phyloP scores from a whole-genome alignment of 2,329 filamentous ascomycete species.

The Aspergillus pseudoglaucus region DNA sequence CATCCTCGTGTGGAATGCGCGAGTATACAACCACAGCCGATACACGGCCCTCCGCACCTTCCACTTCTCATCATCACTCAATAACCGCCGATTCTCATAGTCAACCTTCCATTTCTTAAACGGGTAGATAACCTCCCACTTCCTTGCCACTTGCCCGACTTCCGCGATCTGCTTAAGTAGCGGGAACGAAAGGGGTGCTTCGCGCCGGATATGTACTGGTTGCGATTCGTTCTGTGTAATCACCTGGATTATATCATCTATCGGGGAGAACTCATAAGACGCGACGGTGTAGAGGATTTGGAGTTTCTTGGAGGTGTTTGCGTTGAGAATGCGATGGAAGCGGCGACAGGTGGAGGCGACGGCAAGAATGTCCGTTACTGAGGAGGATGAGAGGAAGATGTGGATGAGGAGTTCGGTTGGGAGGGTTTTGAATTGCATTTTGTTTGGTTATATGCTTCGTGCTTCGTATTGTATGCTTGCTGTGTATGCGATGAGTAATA shows the following conservation, averaged over 20 bases:
- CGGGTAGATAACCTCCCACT: constrained; percentile 57
- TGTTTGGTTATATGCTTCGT: constrained; percentile 3
- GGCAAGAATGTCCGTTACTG: constrained; percentile 48
- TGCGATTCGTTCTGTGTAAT: constrained; percentile 56
- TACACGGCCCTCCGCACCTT: constrained; percentile 53
- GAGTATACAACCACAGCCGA: constrained; percentile 54
- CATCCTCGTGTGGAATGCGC: constrained; percentile 51
- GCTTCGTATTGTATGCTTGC: neutral
- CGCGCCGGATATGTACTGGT: constrained; percentile 48
- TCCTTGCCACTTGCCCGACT: constrained; percentile 49
- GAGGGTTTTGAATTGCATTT: constrained; percentile 50
- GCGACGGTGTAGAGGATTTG: constrained; percentile 48
- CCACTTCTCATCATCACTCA: constrained; percentile 46
- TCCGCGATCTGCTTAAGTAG: constrained; percentile 51
- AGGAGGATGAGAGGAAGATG: constrained; percentile 48
- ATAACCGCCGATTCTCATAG: constrained; percentile 49
- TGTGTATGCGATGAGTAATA: neutral
- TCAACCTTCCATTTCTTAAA: constrained; percentile 57
- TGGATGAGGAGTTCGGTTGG: constrained; percentile 55
- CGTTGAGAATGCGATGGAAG: constrained; percentile 47
- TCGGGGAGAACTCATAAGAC: constrained; percentile 52
- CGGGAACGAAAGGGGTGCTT: constrained; percentile 48
- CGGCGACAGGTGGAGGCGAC: constrained; percentile 51
- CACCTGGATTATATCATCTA: constrained; percentile 53
- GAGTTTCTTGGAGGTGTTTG: constrained; percentile 48